phyloP scores from a whole-genome alignment of 2,329 filamentous ascomycete genomes.

The Annulohypoxylon truncatum region DNA sequence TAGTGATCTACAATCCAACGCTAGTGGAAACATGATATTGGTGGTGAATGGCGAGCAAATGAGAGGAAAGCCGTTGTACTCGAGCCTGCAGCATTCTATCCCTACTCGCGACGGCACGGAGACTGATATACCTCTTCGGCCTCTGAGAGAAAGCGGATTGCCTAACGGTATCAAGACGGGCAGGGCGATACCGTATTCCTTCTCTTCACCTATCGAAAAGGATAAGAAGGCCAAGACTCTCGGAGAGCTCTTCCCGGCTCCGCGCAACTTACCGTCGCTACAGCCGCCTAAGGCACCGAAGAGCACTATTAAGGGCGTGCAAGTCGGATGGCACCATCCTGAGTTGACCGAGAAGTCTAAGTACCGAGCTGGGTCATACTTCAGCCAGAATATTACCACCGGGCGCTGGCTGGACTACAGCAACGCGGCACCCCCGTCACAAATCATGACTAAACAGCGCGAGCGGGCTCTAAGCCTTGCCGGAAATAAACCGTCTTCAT shows the following conservation, averaged over 20 bases:
- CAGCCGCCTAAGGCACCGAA: slow-evolving; percentile 79
- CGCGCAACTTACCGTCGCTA: slow-evolving; percentile 71
- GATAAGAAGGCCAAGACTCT: slow-evolving; percentile 69
- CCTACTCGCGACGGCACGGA: slow-evolving; percentile 45
- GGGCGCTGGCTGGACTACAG: slow-evolving; percentile 79
- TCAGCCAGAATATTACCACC: slow-evolving; percentile 71
- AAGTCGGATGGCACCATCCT: slow-evolving; percentile 65
- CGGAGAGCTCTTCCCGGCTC: slow-evolving; percentile 79
- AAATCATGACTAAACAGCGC: slow-evolving; percentile 72
- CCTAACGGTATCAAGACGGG: slow-evolving; percentile 80
- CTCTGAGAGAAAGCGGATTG: slow-evolving; percentile 72
- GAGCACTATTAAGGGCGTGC: slow-evolving; percentile 72
- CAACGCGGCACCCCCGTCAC: slow-evolving; percentile 68
- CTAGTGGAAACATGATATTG: slow-evolving; percentile 70
- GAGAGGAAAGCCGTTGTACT: slow-evolving; percentile 83
- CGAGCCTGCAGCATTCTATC: slow-evolving; percentile 75
- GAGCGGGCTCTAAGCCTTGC: slow-evolving; percentile 77
- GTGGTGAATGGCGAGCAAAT: slow-evolving; percentile 82
- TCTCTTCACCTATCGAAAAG: slow-evolving; percentile 58
- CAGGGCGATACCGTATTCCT: slow-evolving; percentile 66
- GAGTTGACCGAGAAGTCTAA: slow-evolving; percentile 66
- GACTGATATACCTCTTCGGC: slow-evolving; percentile 49
- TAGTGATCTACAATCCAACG: slow-evolving; percentile 54
- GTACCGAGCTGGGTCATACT: slow-evolving; percentile 70
- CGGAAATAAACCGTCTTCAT: slow-evolving; percentile 66